Evolutionary conservation across 78 protist genomes (phyloP), one percentile per base, ranked within the genome.

Genomic region (Trichosphaerium sp.): DNA sequence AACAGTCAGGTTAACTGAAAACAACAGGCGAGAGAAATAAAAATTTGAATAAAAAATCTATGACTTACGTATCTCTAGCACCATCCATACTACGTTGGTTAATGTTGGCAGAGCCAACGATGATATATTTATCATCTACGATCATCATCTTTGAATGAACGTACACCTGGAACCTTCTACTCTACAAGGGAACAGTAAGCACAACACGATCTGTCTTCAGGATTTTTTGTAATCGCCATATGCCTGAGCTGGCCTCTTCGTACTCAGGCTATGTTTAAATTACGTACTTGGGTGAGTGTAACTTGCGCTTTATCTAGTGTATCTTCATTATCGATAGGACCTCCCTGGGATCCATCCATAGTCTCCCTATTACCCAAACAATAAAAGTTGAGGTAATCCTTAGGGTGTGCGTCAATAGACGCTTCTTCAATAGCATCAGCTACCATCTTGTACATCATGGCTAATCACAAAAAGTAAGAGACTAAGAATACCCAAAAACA

Each of bases 61-160:
- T 26, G 31, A 59, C 74, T 0, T 68, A 18, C n/a, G 21, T 18
- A 57, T 18, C n/a, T 15, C 18, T n/a, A n/a, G n/a, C n/a, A n/a
- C n/a, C n/a, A n/a, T n/a, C 15, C 42, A 81, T n/a, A 32, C 63
- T 31, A 8, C 88, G 77, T 26, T 85, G 86, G 60, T 90, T 90
- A 64, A 90, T 85, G 77, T 90, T 90, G 6, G 92, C 88, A 8
- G 80, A 52, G 23, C 94, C 94, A 34, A 90, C 23, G 42, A 90
- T 79, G 8, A 75, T 75, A 32, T 60, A 44, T n/a, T 41, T 39
- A 56, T 90, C 94, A 44, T 90, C 94, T 1, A 76, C 89, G 38
- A 90, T 78, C 70, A 90, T 65, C 41, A 85, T 40, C 80, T 90
- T 90, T 58, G 80, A 42, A 67, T 90, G 94, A 21, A 90, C 85